phyloP scores from a whole-genome alignment of 2,329 filamentous ascomycete species.

The Hymenoscyphus repandus region DNA sequence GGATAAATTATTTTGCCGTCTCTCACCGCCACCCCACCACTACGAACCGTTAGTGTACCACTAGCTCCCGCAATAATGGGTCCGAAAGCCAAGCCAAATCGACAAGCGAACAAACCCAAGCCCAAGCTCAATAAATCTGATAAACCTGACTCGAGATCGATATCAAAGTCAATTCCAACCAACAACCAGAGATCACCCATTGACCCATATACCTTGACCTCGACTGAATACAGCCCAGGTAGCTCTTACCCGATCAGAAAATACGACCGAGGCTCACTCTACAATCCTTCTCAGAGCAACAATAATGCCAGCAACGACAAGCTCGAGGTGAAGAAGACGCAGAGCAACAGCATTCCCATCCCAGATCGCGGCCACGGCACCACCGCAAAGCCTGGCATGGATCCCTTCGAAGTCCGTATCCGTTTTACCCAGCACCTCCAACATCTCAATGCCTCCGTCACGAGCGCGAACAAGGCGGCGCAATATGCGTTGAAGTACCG shows the following conservation, averaged over 20 bases:
- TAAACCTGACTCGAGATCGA: no score
- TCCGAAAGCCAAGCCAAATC: no score
- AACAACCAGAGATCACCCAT: no score
- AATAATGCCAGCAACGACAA: not conserved
- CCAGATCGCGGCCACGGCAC: conserved; percentile 4
- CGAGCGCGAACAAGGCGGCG: conserved; percentile 85
- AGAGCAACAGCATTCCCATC: conserved; percentile 6
- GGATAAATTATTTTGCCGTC: conserved; percentile 4
- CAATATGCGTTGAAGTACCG: conserved; percentile 91
- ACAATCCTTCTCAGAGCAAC: not conserved
- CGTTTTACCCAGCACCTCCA: conserved; percentile 89
- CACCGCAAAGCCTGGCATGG: conserved; percentile 21
- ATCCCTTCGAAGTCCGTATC: conserved; percentile 98
- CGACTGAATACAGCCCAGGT: no score
- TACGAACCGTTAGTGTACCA: not conserved
- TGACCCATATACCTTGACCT: no score
- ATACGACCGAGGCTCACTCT: not conserved
- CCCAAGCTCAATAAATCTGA: no score
- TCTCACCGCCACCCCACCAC: not conserved
- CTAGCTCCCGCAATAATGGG: not conserved
- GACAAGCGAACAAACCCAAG: no score
- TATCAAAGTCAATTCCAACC: not conserved
- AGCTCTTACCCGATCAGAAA: no score
- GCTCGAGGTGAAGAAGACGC: not conserved
- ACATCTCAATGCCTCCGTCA: conserved; percentile 84